A percentile compares a stretch with the other conserved stretches of the same genome.
These are phyloP conservation scores for Friedmanniomyces endolithicus DNA, from an alignment of 495 filamentous ascomycete species.

Conservation along the genomic window DNA sequence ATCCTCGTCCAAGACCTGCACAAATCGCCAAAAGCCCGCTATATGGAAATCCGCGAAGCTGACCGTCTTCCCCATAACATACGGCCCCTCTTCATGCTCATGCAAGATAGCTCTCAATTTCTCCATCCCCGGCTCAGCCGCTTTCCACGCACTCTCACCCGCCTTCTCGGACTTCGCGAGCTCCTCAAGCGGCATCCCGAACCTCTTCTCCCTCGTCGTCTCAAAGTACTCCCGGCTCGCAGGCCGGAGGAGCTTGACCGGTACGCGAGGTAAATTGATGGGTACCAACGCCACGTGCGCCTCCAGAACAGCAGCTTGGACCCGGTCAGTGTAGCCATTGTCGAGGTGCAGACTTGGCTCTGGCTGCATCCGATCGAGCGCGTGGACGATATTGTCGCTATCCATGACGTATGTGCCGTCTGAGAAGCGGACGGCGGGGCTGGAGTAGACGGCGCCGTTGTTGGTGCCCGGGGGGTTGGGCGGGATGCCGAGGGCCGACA, in stretches of 20 bases:
- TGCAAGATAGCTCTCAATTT: constrained; percentile 38
- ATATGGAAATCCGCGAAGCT: constrained; percentile 33
- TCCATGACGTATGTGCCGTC: constrained; percentile 47
- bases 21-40: constrained; percentile 27
- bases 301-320: constrained; percentile 27
- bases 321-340: constrained; percentile 31
- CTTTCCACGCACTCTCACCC: constrained; percentile 30
- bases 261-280: constrained; percentile 30
- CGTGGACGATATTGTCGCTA: constrained; percentile 38
- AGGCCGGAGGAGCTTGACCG: constrained; percentile 31
- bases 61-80: constrained; percentile 33
- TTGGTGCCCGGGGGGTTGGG: constrained; percentile 32
- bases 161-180: constrained; percentile 28
- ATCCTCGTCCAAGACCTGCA: constrained; percentile 22
- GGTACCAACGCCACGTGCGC: constrained; percentile 19
- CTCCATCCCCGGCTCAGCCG: constrained; percentile 27
- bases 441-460: constrained; percentile 34
- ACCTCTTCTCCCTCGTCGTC: constrained; percentile 27
- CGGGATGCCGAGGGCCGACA: constrained; percentile 33
- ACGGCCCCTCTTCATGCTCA: constrained; percentile 41
- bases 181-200: constrained; percentile 37
- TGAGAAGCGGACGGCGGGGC: constrained; percentile 41
- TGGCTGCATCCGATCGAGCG: constrained; percentile 42
- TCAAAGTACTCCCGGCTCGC: constrained; percentile 36
- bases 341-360: constrained; percentile 41